Conservation (phyloP, 768 basidiomycete species). For the Phlebiopsis flavidoalba region DNA sequence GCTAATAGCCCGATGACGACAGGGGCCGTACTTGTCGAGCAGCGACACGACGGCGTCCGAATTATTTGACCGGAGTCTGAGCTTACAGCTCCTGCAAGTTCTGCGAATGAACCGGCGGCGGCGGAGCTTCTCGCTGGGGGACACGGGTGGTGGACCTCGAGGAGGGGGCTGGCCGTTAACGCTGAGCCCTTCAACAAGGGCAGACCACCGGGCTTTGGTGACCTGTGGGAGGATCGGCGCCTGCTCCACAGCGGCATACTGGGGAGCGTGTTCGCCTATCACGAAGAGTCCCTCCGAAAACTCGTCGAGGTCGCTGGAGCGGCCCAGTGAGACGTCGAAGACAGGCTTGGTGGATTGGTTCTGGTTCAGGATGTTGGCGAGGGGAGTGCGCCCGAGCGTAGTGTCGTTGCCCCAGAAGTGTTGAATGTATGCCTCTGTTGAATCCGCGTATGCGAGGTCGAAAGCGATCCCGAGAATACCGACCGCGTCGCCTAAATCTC, state of each 20-base stretch:
- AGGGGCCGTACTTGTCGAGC: conserved; percentile 16
- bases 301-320: conserved; percentile 16
- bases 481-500: conserved; percentile 12
- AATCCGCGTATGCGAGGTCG: neutral
- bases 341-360: conserved; percentile 13
- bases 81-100: neutral
- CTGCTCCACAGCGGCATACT: conserved; percentile 10
- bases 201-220: conserved; percentile 43
- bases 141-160: neutral
- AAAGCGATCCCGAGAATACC: conserved; percentile 37
- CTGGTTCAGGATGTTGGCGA: conserved; percentile 18
- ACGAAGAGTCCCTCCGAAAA: conserved; percentile 17
- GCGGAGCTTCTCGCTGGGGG: neutral
- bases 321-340: conserved; percentile 20
- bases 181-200: conserved; percentile 29
- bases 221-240: conserved; percentile 34
- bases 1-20: conserved; percentile 15
- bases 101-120: neutral
- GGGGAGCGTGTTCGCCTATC: conserved; percentile 18
- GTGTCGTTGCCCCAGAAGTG: conserved; percentile 9
- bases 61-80: neutral
- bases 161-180: conserved; percentile 38
- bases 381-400: conserved; percentile 14
- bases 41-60: conserved; percentile 3
- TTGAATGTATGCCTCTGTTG: neutral